Base-by-base conservation (phyloP, 225 moss, liverwort and hornwort genomes). In the Ulota crispa region DNA sequence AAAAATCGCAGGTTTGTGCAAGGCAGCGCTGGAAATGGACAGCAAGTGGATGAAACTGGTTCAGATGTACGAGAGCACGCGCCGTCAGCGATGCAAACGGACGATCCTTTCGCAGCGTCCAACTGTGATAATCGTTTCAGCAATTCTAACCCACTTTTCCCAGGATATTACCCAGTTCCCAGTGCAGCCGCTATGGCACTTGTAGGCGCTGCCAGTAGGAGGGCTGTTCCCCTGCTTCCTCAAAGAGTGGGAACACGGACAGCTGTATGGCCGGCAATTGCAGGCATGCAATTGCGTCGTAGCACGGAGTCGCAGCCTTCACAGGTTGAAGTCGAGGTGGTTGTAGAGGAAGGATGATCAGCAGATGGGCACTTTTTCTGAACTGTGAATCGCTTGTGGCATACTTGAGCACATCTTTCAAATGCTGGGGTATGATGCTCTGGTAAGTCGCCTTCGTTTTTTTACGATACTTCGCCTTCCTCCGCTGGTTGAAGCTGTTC, bases 151-250 rank as follows among this genome's bases (percentile, higher is more conserved):
- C 78, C 84, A 14, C 36, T 75, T 63, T 84, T 72, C 54, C 55
- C 82, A 37, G 86, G 76, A 80, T 32, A 61, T 52, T 77, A 86
- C 41, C 60, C 71, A 32, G 66, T 76, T 39, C 89, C 89, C 2
- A 89, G 89, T 41, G 89, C 86, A 86, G 86, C 86, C 55, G 89
- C 89, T 67, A 70, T 89, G 86, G 89, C 86, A 76, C 64, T 89
- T 24, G 89, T 89, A 72, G 89, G 89, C 8, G 84, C 84, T 72
- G 89, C 89, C 68, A 84, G 80, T 24, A 84, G 82, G 37, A 86
- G 76, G 34, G 66, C 69, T 36, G 82, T 76, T 81, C 86, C 82
- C 9, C 11, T 77, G 63, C 82, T 84, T 27, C 77, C 88, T 81
- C 88, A 60, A 75, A 78, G 78, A 81, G 59, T 80, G 68, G 86